Evolutionary conservation across 768 basidiomycete species (phyloP).

Genomic region (Cytidiella melzeri): DNA sequence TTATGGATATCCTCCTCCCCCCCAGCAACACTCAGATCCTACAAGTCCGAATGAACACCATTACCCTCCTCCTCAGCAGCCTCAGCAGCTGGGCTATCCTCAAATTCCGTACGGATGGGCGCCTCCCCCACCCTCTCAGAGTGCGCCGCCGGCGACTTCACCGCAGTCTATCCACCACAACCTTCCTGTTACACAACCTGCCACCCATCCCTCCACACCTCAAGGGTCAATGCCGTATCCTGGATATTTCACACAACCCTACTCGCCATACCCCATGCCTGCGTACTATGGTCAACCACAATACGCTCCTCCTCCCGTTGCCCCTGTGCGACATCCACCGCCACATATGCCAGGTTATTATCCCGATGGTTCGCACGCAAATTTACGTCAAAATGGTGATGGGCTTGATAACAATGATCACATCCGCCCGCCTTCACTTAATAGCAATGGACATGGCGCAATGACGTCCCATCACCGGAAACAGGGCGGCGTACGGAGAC

Average conservation of each 20-base stretch:
- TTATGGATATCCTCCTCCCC: slow-evolving; percentile 47
- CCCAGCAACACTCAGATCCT: slow-evolving; percentile 35
- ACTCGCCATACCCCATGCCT: slow-evolving; percentile 15
- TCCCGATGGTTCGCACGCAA: slow-evolving; percentile 3
- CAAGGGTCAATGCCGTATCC: slow-evolving; percentile 13
- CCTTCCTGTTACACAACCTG: slow-evolving; percentile 4
- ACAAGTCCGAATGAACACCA: slow-evolving; percentile 24
- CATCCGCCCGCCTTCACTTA: slow-evolving; percentile 28
- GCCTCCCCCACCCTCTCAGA: slow-evolving; percentile 19
- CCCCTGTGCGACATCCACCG: slow-evolving; percentile 24
- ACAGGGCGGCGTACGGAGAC: slow-evolving; percentile 17
- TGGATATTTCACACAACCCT: slow-evolving; percentile 11
- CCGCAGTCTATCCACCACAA: slow-evolving; percentile 1
- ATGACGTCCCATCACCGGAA: slow-evolving; percentile 20
- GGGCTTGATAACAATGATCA: slow-evolving; percentile 22
- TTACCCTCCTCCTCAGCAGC: slow-evolving; percentile 23
- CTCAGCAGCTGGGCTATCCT: slow-evolving; percentile 24
- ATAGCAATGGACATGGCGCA: slow-evolving; percentile 26
- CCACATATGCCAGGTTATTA: slow-evolving; percentile 10
- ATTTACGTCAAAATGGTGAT: slow-evolving; percentile 27
- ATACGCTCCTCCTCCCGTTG: slow-evolving; percentile 12
- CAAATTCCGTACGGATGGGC: slow-evolving; percentile 30
- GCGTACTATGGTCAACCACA: slow-evolving; percentile 18
- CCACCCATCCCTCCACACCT: slow-evolving; percentile 17
- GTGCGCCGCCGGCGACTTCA: slow-evolving; percentile 10